These are phyloP conservation scores for Pythium dissimile DNA, from an alignment of 352 stramenopile species.

Conservation along the genomic window DNA sequence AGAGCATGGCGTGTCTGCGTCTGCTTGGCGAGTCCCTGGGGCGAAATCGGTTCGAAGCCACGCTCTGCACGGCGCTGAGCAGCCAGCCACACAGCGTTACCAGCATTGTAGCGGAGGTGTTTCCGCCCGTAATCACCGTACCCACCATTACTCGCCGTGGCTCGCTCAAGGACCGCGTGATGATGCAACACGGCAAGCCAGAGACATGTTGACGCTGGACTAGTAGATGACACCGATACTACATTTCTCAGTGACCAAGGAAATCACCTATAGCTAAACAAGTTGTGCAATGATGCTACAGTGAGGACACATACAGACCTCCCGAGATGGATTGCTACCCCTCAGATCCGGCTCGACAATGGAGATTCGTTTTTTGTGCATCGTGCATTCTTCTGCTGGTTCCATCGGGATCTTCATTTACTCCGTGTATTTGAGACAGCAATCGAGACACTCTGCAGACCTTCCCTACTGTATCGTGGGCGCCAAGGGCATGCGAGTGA, in stretches of 20 bases:
- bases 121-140: neutral
- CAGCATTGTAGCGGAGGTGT: constrained; percentile 46
- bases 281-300: no score
- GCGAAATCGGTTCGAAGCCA: constrained; percentile 21
- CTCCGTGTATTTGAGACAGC: no score
- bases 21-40: constrained; percentile 41
- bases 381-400: no score
- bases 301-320: no score
- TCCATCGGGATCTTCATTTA: no score
- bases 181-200: neutral
- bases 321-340: neutral
- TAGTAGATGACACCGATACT: neutral
- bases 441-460: no score
- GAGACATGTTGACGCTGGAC: neutral
- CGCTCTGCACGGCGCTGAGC: constrained; percentile 31
- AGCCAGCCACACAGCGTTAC: constrained; percentile 19
- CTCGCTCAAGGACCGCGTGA: constrained; percentile 20
- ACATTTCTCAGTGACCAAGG: no score
- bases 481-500: no score
- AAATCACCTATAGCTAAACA: no score
- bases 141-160: neutral
- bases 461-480: no score
- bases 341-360: no score
- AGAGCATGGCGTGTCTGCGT: constrained; percentile 39
- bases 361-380: no score